Conservation (phyloP, 1,284 basidiomycete genomes). For the Cryptococcus hybrid region DNA sequence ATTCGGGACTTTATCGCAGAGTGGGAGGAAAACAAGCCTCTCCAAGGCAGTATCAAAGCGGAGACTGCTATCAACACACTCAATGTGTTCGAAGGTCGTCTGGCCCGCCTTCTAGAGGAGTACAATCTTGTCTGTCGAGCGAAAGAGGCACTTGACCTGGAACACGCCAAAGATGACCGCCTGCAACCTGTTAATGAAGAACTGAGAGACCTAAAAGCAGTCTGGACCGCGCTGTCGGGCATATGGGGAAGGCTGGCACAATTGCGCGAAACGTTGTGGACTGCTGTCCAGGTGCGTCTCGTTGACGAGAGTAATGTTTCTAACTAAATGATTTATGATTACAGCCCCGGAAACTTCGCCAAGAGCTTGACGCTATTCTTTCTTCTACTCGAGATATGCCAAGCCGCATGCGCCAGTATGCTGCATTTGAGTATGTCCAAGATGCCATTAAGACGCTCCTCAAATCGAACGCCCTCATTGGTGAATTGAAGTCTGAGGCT, state of each 20-base stretch:
- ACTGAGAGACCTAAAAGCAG: constrained; percentile 90
- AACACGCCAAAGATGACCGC: constrained; percentile 83
- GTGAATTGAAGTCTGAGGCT: constrained; percentile 95
- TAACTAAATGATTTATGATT: background rate
- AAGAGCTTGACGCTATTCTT: constrained; percentile 85
- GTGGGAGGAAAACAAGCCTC: constrained; percentile 81
- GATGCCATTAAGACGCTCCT: constrained; percentile 80
- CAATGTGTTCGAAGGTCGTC: constrained; percentile 86
- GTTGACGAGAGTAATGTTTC: background rate
- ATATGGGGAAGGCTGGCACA: constrained; percentile 94
- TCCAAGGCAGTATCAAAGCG: constrained; percentile 92
- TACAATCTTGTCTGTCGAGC: constrained; percentile 91
- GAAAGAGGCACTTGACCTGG: constrained; percentile 94
- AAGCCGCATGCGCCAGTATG: constrained; percentile 97
- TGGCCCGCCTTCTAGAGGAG: constrained; percentile 86
- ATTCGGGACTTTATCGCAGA: constrained; percentile 85
- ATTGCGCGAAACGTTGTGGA: constrained; percentile 84
- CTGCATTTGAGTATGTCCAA: constrained; percentile 97
- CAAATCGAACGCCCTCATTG: constrained; percentile 84
- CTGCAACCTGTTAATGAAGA: constrained; percentile 94
- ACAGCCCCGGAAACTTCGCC: constrained; percentile 86
- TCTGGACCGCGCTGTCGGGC: constrained; percentile 97
- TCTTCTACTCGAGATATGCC: constrained; percentile 97
- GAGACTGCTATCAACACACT: constrained; percentile 95
- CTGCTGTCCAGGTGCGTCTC: constrained; percentile 63